Conservation (phyloP, 345 rosid genomes). For the Moricandia arvensis region DNA sequence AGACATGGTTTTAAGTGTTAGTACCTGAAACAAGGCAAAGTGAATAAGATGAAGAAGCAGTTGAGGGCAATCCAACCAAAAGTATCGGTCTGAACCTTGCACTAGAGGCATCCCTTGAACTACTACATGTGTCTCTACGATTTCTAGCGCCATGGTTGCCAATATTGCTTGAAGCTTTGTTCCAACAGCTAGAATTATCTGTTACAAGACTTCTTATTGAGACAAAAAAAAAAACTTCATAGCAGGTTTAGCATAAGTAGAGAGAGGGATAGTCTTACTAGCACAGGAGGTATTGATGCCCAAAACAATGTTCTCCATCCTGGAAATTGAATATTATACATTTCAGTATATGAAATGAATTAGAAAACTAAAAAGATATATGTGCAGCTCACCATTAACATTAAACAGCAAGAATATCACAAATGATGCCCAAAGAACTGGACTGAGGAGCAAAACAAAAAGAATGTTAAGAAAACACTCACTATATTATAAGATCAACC, state of each 20-base stretch:
- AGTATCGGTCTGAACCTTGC: constrained; percentile 77
- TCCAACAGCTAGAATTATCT: constrained; percentile 89
- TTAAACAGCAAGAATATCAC: constrained; percentile 85
- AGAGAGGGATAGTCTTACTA: constrained; percentile 51
- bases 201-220: constrained; percentile 14
- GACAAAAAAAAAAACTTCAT: neutral
- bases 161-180: constrained; percentile 85
- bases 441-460: constrained; percentile 48
- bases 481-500: neutral
- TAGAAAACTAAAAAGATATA: neutral
- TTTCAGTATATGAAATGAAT: neutral
- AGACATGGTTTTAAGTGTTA: neutral
- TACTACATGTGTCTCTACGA: constrained; percentile 71
- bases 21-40: constrained; percentile 87
- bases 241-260: neutral
- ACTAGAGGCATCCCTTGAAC: constrained; percentile 96
- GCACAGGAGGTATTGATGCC: constrained; percentile 78
- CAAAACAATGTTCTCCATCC: constrained; percentile 85
- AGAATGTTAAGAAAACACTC: neutral
- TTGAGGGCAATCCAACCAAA: constrained; percentile 85
- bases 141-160: constrained; percentile 83
- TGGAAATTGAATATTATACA: constrained; percentile 24
- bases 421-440: constrained; percentile 82
- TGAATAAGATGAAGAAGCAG: constrained; percentile 83
- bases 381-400: constrained; percentile 54